These are phyloP conservation scores for Bacidia gigantensis DNA, from an alignment of 495 filamentous ascomycete species.

Conservation along the genomic window DNA sequence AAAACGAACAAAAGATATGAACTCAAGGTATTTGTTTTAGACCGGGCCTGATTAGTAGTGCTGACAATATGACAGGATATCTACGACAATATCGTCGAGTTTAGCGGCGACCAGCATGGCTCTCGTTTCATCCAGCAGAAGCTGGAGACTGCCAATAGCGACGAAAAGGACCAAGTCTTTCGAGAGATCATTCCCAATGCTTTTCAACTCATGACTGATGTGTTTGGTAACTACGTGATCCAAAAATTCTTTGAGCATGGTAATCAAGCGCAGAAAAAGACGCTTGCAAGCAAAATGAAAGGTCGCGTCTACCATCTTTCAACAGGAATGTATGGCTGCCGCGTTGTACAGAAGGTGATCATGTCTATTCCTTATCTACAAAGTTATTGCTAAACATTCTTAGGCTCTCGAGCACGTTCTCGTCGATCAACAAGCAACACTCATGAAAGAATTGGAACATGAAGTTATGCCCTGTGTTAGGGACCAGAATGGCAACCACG, in stretches of 20 bases:
- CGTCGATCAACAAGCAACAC: slow-evolving; percentile 70
- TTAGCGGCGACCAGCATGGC: slow-evolving; percentile 88
- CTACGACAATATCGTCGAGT: slow-evolving; percentile 80
- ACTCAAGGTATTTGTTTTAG: slow-evolving; percentile 55
- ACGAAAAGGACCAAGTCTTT: slow-evolving; percentile 94
- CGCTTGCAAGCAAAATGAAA: slow-evolving; percentile 75
- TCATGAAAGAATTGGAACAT: slow-evolving; percentile 73
- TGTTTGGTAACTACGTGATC: slow-evolving; percentile 97
- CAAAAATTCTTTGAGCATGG: slow-evolving; percentile 98
- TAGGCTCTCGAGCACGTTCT: slow-evolving; percentile 87
- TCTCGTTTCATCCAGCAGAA: slow-evolving; percentile 95
- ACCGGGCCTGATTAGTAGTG: neutral
- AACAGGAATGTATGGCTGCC: slow-evolving; percentile 84
- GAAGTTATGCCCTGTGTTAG: slow-evolving; percentile 69
- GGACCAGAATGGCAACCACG: slow-evolving; percentile 92
- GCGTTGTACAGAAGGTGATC: slow-evolving; percentile 82
- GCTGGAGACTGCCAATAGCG: slow-evolving; percentile 85
- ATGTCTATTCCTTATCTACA: slow-evolving; percentile 7
- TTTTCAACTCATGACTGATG: slow-evolving; percentile 83
- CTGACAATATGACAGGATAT: slow-evolving; percentile 49
- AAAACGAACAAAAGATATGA: slow-evolving; percentile 74
- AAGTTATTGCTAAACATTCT: slow-evolving; percentile 15
- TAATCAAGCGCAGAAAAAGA: slow-evolving; percentile 83
- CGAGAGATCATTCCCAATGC: slow-evolving; percentile 70
- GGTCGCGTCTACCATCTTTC: slow-evolving; percentile 67